These are phyloP conservation scores for Astrothelium macrocarpum DNA, from an alignment of 495 filamentous ascomycete genomes.

Conservation along the genomic window DNA sequence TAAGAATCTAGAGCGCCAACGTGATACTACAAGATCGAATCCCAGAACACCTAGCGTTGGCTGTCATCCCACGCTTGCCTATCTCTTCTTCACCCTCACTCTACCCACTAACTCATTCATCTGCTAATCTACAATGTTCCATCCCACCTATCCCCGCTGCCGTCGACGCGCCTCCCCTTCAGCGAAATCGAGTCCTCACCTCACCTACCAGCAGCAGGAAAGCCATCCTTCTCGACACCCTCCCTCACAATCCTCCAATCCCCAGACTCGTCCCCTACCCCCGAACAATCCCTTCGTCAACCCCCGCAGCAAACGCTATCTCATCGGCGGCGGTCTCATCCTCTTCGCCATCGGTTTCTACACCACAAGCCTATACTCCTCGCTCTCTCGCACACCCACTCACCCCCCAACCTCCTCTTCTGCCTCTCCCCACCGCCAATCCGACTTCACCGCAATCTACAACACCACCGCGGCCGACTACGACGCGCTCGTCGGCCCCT, in stretches of 20 bases:
- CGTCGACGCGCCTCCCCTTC: background rate
- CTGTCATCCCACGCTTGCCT: background rate
- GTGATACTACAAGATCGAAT: background rate
- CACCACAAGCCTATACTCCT: slow-evolving; percentile 19
- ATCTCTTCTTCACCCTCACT: background rate
- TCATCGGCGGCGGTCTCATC: slow-evolving; percentile 18
- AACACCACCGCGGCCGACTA: slow-evolving; percentile 27
- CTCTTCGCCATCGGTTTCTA: slow-evolving; percentile 27
- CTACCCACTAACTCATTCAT: background rate
- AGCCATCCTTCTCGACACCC: background rate
- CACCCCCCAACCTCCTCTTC: slow-evolving; percentile 9
- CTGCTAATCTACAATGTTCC: background rate
- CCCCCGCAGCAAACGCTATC: background rate
- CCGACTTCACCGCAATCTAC: slow-evolving; percentile 28
- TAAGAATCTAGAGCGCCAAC: background rate
- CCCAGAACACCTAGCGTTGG: background rate
- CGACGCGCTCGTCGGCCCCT: slow-evolving; percentile 27
- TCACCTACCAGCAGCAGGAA: background rate
- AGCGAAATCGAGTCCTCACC: background rate
- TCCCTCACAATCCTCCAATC: background rate
- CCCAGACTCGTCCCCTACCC: background rate
- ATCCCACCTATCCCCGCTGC: background rate
- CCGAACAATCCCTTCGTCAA: slow-evolving; percentile 14
- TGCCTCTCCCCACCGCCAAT: slow-evolving; percentile 15
- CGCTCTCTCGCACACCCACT: slow-evolving; percentile 7